Base-by-base conservation (phyloP, 192 early-diverging fungal species). In the Phycomyces nitens region DNA sequence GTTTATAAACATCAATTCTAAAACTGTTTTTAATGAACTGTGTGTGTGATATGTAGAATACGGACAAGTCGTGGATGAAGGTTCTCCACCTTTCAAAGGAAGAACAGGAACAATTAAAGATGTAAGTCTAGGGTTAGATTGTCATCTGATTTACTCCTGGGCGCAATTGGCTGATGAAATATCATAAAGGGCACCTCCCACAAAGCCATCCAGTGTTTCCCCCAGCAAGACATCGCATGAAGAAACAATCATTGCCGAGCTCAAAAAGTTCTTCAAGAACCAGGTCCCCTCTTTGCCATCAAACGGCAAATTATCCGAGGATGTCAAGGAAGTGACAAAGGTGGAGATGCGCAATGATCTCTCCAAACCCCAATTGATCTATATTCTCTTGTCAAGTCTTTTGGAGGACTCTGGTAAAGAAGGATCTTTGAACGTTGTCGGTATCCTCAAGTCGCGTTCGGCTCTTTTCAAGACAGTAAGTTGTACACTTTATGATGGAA, bases 271-370 rank as follows among this genome's bases (percentile, higher is more conserved):
- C 60, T 82, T 86, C 23, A 50, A 65, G 54, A 15, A 29, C 4
- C 38, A 64, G 51, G 34, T 68, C 23, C 54, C 70, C 50, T 47
- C 64, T 43, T 61, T 70, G 52, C 54, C 72, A 60, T 62, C 29
- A 2, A 34, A 34, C 7, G 70, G 38, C 63, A 75, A 71, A 16
- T 59, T 82, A 40, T 73, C 81, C 7, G 83, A 82, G 3, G 82
- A 87, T 68, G 78, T 89, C 49, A 92, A 93, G 64, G 89, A 94
- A 64, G 83, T 92, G 39, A 94, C 91, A 4, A 86, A 89, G 14
- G 58, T 92, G 8, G 92, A 94, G 75, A 92, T 93, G 79, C 86
- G 88, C 43, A 84, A 94, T 71, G 87, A 86, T 62, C 72, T 94
- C 61, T 78, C 80, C 57, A 94, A 94, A 77, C 83, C 81, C 53